A percentile compares a stretch with the other conserved stretches of the same genome.
Conservation (phyloP, 2,329 filamentous ascomycete genomes). For the Chalara sp. region DNA sequence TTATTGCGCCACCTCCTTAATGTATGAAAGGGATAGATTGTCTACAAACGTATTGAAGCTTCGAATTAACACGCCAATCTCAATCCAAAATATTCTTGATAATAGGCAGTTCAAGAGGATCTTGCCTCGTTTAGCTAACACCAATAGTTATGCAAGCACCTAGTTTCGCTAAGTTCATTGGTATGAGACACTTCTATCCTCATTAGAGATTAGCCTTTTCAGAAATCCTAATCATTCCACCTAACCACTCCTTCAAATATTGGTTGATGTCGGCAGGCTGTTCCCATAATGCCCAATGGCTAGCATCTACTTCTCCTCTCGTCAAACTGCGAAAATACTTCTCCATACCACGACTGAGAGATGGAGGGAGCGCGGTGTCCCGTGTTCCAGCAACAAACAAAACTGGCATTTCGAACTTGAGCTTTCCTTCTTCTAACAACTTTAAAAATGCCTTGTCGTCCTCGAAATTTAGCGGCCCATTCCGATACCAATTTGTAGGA, state of each 20-base stretch:
- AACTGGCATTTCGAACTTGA: slow-evolving; percentile 52
- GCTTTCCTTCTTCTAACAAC: slow-evolving; percentile 50
- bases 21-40: too few species aligned
- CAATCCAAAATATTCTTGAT: too few species aligned
- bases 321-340: slow-evolving; percentile 54
- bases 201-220: slow-evolving; percentile 7
- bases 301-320: slow-evolving; percentile 56
- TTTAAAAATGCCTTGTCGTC: slow-evolving; percentile 61
- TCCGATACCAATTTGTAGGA: slow-evolving; percentile 86
- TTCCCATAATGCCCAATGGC: slow-evolving; percentile 82
- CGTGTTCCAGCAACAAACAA: slow-evolving; percentile 68
- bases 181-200: not conserved
- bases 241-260: slow-evolving; percentile 36
- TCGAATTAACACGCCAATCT: too few species aligned
- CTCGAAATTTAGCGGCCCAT: slow-evolving; percentile 62
- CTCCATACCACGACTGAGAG: slow-evolving; percentile 67
- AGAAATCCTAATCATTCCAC: slow-evolving; percentile 3
- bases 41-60: too few species aligned
- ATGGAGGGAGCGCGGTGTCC: slow-evolving; percentile 67
- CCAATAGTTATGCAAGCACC: too few species aligned
- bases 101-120: too few species aligned
- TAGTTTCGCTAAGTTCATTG: too few species aligned
- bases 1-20: too few species aligned
- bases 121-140: too few species aligned
- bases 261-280: slow-evolving; percentile 63